Conservation (phyloP, 768 basidiomycete genomes). For the Mycena olivaceomarginata region DNA sequence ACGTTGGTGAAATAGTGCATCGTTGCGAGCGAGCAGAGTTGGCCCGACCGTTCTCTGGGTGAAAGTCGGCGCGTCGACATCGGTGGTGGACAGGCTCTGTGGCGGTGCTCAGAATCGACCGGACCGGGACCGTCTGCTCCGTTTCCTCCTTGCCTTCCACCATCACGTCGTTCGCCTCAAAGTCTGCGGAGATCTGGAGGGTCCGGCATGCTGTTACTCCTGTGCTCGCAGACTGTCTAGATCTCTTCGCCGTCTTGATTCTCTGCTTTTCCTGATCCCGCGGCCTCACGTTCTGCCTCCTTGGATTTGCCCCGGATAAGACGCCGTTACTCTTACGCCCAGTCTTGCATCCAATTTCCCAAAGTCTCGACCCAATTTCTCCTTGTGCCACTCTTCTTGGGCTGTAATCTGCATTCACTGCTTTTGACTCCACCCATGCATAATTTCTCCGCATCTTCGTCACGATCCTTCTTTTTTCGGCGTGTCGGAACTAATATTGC, state of each 20-base stretch:
- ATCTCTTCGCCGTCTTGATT: no score
- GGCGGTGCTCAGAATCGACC: background rate
- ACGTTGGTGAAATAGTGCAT: no score
- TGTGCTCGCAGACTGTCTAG: no score
- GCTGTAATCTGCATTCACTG: conserved; percentile 7
- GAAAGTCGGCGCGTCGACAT: no score
- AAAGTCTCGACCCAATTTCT: conserved; percentile 15
- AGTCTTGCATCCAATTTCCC: conserved; percentile 13
- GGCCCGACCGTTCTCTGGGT: no score
- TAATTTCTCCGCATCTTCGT: conserved; percentile 14
- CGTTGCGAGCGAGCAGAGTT: no score
- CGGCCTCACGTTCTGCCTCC: no score
- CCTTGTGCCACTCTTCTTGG: conserved; percentile 7
- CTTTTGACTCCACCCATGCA: no score
- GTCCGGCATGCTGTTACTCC: conserved; percentile 8
- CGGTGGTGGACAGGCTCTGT: no score
- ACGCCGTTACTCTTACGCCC: conserved; percentile 18
- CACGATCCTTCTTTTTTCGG: conserved; percentile 6
- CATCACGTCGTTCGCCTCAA: conserved; percentile 11
- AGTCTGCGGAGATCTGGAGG: background rate
- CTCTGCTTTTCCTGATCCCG: no score
- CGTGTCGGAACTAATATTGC: conserved; percentile 10
- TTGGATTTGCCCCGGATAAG: no score
- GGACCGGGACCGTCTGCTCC: no score
- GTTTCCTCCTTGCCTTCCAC: background rate